Evolutionary conservation across 2,329 filamentous ascomycete species (phyloP).

Genomic region (Xylariomycetidae sp.): DNA sequence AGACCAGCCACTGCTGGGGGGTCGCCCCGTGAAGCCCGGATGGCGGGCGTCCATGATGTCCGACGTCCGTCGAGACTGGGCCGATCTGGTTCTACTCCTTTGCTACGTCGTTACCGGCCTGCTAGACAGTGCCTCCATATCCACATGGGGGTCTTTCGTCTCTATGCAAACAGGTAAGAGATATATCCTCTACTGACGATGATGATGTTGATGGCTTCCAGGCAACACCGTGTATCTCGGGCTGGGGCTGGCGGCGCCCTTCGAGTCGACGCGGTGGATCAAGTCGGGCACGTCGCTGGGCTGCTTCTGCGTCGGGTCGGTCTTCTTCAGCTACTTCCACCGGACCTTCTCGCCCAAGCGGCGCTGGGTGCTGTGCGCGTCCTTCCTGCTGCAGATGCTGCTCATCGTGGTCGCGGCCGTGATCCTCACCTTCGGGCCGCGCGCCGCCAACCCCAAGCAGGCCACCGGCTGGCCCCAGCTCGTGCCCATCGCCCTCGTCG

Average conservation of each 20-base stretch:
- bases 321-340: constrained; percentile 65
- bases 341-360: constrained; percentile 53
- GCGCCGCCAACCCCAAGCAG: constrained; percentile 31
- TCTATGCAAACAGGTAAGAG: constrained; percentile 73
- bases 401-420: constrained; percentile 46
- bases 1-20: constrained; percentile 24
- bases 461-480: constrained; percentile 53
- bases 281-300: constrained; percentile 66
- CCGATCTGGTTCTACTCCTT: constrained; percentile 61
- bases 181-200: neutral
- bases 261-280: constrained; percentile 54
- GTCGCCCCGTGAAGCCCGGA: constrained; percentile 10
- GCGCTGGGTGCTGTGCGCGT: constrained; percentile 58
- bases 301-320: constrained; percentile 66
- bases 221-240: constrained; percentile 76
- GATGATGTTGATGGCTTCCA: constrained; percentile 23
- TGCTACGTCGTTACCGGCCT: constrained; percentile 75
- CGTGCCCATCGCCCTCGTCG: constrained; percentile 61
- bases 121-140: constrained; percentile 69
- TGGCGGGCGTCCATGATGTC: constrained; percentile 30
- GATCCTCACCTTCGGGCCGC: constrained; percentile 44
- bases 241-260: constrained; percentile 59
- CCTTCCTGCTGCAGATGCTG: constrained; percentile 47
- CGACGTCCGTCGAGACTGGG: constrained; percentile 55
- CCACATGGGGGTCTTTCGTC: constrained; percentile 74